Evolutionary conservation across 23 red algal species (phyloP).

Genomic region (Gracilariopsis chorda): DNA sequence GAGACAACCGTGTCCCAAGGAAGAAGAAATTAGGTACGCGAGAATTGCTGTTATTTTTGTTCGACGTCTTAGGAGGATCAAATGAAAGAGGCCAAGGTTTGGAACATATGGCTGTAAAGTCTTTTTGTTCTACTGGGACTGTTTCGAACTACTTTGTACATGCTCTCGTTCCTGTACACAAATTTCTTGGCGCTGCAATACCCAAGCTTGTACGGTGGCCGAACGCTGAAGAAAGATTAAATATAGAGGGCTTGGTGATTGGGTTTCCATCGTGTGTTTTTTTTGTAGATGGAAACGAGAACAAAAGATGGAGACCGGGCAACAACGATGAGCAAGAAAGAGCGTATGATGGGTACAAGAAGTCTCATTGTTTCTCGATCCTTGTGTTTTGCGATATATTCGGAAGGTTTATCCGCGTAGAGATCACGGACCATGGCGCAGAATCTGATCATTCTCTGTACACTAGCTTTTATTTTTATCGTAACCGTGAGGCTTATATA

Average conservation of each 20-base stretch:
- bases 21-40: background rate
- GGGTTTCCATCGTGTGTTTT: slow-evolving; percentile 18
- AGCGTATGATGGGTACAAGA: slow-evolving; percentile 34
- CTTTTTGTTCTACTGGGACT: background rate
- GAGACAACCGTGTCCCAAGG: too few species aligned
- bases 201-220: slow-evolving; percentile 8
- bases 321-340: background rate
- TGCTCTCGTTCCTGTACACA: background rate
- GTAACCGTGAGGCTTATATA: background rate
- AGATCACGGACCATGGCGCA: slow-evolving; percentile 17
- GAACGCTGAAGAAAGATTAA: background rate
- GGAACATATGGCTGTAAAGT: background rate
- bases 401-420: slow-evolving; percentile 2
- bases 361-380: slow-evolving; percentile 5
- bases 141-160: slow-evolving; percentile 26
- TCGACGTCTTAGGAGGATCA: background rate
- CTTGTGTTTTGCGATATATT: slow-evolving; percentile 37
- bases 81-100: background rate
- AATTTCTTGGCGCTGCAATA: background rate
- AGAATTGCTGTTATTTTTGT: slow-evolving; percentile 1
- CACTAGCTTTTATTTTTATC: slow-evolving; percentile 1
- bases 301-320: background rate
- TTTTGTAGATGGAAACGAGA: slow-evolving; percentile 36
- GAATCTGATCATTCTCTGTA: background rate
- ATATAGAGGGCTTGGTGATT: background rate